A percentile compares a stretch with the other conserved stretches of the same genome.
These are phyloP conservation scores for Populus ilicifolia DNA, from an alignment of 345 rosid genomes.

Conservation along the genomic window DNA sequence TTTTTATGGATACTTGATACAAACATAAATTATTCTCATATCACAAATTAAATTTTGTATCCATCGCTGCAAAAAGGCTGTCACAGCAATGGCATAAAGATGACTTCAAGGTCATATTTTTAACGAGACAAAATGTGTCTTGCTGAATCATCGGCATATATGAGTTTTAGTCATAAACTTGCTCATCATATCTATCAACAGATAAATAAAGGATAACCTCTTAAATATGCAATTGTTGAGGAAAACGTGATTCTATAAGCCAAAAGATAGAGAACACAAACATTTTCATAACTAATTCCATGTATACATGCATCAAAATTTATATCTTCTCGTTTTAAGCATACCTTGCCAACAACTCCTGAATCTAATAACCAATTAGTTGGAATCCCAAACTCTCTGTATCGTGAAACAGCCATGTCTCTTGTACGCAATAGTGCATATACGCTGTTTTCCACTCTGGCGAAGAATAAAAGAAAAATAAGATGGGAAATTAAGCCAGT, in stretches of 20 bases:
- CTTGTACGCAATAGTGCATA: conserved; percentile 88
- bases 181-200: neutral
- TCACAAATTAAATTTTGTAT: neutral
- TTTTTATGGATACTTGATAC: neutral
- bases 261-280: neutral
- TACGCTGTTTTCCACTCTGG: conserved; percentile 89
- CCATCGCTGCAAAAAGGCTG: neutral
- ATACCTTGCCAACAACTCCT: conserved; percentile 95
- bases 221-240: neutral
- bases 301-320: neutral
- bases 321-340: neutral
- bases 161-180: neutral
- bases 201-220: neutral
- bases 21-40: neutral
- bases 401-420: conserved; percentile 87
- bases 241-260: neutral
- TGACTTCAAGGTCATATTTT: neutral
- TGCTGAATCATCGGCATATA: neutral
- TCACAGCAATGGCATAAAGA: neutral
- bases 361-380: conserved; percentile 77
- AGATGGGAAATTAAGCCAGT: conserved; percentile 1
- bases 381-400: conserved; percentile 86
- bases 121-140: neutral
- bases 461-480: conserved; percentile 5
- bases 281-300: neutral